phyloP scores from a whole-genome alignment of 1,284 basidiomycete species.

The Tremellales sp. region DNA sequence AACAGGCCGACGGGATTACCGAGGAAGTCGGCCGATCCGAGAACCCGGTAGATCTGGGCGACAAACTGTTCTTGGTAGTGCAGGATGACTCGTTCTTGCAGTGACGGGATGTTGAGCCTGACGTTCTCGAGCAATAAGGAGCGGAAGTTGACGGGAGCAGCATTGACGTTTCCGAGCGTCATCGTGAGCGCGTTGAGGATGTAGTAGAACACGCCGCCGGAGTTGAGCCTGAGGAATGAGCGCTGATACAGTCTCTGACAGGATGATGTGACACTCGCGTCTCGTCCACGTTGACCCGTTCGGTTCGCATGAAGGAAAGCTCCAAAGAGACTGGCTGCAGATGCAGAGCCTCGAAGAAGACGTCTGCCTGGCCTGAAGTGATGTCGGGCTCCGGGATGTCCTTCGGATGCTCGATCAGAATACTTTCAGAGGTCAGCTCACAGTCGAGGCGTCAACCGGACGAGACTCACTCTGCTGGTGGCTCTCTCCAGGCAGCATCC shows the following conservation, averaged over 20 bases:
- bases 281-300: conserved; percentile 85
- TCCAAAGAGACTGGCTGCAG: conserved; percentile 91
- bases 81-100: conserved; percentile 79
- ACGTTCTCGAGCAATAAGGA: conserved; percentile 93
- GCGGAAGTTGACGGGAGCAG: conserved; percentile 93
- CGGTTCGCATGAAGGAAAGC: conserved; percentile 95
- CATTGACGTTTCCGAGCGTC: conserved; percentile 96
- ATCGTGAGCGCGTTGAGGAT: conserved; percentile 93
- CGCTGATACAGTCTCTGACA: not conserved
- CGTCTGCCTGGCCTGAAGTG: conserved; percentile 63
- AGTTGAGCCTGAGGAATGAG: not conserved
- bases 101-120: conserved; percentile 76
- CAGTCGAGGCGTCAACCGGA: not conserved
- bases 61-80: conserved; percentile 94
- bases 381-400: conserved; percentile 75
- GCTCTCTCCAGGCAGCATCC: conserved; percentile 81
- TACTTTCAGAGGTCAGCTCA: conserved; percentile 50
- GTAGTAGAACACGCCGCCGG: conserved; percentile 64
- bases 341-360: conserved; percentile 97
- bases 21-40: conserved; percentile 92
- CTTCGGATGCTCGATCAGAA: conserved; percentile 70
- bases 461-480: conserved; percentile 63
- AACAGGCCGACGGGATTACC: conserved; percentile 86
- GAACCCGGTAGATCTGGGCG: conserved; percentile 89
- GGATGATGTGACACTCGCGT: conserved; percentile 65